These are phyloP conservation scores for Tetrapisispora fleetii DNA, from an alignment of 805 yeast genomes.

Conservation along the genomic window DNA sequence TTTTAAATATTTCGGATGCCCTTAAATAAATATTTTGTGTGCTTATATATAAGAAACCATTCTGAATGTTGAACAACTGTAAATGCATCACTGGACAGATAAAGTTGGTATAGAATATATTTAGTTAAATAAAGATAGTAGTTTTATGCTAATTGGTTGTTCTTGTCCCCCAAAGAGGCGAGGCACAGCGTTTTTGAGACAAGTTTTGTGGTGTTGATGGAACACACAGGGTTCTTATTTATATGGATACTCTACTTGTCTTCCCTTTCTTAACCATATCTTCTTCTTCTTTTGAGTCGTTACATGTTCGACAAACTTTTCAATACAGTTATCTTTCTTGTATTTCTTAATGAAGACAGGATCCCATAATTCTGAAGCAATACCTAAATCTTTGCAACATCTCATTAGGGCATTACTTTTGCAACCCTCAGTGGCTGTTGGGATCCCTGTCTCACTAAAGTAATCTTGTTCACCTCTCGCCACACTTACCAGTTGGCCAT, in stretches of 20 bases:
- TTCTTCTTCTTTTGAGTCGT: conserved; percentile 77
- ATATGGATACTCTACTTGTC: conserved; percentile 78
- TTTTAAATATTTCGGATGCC: too few relatives aligned
- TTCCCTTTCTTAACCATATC: conserved; percentile 84
- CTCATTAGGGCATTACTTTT: conserved; percentile 95
- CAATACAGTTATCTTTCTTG: conserved; percentile 61
- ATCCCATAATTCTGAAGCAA: conserved; percentile 97
- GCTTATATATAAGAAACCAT: too few relatives aligned
- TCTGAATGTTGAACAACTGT: too few relatives aligned
- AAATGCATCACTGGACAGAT: too few relatives aligned
- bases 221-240: conserved; percentile 25
- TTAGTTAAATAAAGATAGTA: too few relatives aligned
- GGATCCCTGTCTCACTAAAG: conserved; percentile 74
- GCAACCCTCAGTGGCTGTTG: conserved; percentile 96
- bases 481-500: conserved; percentile 80
- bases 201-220: too few relatives aligned
- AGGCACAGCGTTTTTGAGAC: too few relatives aligned
- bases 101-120: too few relatives aligned
- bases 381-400: conserved; percentile 94
- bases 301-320: conserved; percentile 76
- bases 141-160: too few relatives aligned
- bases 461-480: conserved; percentile 96
- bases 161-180: too few relatives aligned
- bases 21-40: too few relatives aligned
- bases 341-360: conserved; percentile 73